Evolutionary conservation across 768 basidiomycete species (phyloP).

Genomic region (Suillus sp.): DNA sequence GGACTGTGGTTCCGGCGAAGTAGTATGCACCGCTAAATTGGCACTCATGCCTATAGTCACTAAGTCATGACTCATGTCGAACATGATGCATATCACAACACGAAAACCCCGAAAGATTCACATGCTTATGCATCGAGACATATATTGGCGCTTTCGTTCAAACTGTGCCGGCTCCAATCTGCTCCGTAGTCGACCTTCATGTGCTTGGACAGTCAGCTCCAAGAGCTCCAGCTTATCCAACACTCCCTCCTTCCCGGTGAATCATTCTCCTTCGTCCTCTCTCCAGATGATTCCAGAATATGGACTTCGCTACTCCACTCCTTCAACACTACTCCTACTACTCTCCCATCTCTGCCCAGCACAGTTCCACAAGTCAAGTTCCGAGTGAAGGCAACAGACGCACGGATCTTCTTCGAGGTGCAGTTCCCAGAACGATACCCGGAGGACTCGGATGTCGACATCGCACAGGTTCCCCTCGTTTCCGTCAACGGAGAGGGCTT

Average conservation of each 20-base stretch:
- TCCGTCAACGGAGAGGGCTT: slow-evolving; percentile 51
- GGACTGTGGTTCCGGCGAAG: too few relatives aligned
- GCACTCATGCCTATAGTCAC: too few relatives aligned
- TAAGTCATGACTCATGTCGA: too few relatives aligned
- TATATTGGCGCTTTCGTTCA: too few relatives aligned
- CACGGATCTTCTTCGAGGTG: slow-evolving; percentile 41
- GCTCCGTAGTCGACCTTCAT: background rate
- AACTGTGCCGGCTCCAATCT: background rate
- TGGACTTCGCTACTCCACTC: background rate
- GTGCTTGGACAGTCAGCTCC: slow-evolving; percentile 27
- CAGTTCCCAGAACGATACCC: slow-evolving; percentile 27
- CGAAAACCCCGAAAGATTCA: too few relatives aligned
- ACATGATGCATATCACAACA: too few relatives aligned
- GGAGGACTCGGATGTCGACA: background rate
- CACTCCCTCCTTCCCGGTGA: slow-evolving; percentile 69
- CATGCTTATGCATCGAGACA: too few relatives aligned
- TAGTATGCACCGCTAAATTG: too few relatives aligned
- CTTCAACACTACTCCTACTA: slow-evolving; percentile 1
- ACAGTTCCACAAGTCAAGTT: slow-evolving; percentile 33
- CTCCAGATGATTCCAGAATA: slow-evolving; percentile 2
- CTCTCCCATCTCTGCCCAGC: slow-evolving; percentile 16
- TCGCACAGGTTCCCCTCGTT: slow-evolving; percentile 21
- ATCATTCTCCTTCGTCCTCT: slow-evolving; percentile 40
- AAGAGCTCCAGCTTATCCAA: slow-evolving; percentile 62
- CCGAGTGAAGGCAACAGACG: slow-evolving; percentile 33